Evolutionary conservation across 208 protist species (phyloP).

Genomic region (Leishmania gerbilli): DNA sequence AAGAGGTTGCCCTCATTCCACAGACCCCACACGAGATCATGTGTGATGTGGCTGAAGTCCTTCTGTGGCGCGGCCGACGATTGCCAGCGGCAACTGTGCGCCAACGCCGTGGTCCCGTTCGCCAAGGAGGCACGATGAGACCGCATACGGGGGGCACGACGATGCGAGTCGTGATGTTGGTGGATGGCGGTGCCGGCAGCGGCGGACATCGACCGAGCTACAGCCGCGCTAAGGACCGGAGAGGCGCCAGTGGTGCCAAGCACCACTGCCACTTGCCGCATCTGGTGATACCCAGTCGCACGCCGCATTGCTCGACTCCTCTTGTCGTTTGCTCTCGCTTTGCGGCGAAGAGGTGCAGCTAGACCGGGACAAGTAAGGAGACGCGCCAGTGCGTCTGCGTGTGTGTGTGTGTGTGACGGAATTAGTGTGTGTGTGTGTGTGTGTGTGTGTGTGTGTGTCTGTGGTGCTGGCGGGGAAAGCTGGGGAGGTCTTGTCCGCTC

Average conservation of each 20-base stretch:
- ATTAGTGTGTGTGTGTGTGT: no score
- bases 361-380: not conserved
- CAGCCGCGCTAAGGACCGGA: not conserved
- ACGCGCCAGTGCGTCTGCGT: no score
- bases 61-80: constrained; percentile 15
- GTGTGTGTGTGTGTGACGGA: no score
- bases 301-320: not conserved
- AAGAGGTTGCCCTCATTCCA: constrained; percentile 94
- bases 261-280: not conserved
- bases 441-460: no score
- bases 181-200: not conserved
- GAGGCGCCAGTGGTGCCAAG: not conserved
- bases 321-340: not conserved
- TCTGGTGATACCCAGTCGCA: not conserved
- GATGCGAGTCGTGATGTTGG: not conserved
- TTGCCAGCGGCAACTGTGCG: constrained; percentile 13
- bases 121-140: not conserved
- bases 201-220: not conserved
- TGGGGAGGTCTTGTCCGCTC: not conserved
- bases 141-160: not conserved
- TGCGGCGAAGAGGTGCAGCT: not conserved
- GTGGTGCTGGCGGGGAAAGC: no score
- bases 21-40: constrained; percentile 85
- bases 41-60: constrained; percentile 69
- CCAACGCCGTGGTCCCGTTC: not conserved